phyloP scores from a whole-genome alignment of 2,329 filamentous ascomycete genomes.

The Diaporthe citriasiana region DNA sequence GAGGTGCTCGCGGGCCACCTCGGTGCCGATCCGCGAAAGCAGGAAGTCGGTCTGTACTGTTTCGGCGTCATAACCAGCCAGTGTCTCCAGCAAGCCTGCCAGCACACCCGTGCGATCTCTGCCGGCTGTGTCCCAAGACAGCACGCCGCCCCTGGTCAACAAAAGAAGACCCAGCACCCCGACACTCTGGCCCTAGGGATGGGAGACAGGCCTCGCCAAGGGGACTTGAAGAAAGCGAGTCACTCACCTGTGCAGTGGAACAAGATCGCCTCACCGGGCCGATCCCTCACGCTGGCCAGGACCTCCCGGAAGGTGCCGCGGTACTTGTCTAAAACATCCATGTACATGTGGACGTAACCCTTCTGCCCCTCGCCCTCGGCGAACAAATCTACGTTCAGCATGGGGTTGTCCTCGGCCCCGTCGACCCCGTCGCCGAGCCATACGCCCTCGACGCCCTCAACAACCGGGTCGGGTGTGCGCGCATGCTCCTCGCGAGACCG shows the following conservation, averaged over 20 bases:
- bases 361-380: conserved; percentile 59
- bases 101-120: conserved; percentile 69
- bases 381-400: conserved; percentile 58
- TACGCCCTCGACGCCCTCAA: conserved; percentile 61
- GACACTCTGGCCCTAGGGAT: neutral
- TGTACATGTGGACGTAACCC: conserved; percentile 62
- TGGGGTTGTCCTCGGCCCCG: conserved; percentile 52
- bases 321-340: conserved; percentile 61
- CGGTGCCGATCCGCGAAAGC: conserved; percentile 67
- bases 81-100: conserved; percentile 63
- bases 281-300: conserved; percentile 63
- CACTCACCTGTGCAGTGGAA: conserved; percentile 69
- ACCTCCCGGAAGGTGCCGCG: conserved; percentile 58
- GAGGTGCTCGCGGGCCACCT: conserved; percentile 64
- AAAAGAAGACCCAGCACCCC: neutral
- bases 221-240: neutral
- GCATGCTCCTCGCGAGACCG: conserved; percentile 61
- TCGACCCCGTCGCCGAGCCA: conserved; percentile 55
- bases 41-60: conserved; percentile 64
- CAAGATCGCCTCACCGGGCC: conserved; percentile 59
- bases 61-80: conserved; percentile 62
- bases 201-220: neutral
- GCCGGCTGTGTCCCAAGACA: conserved; percentile 56
- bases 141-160: neutral
- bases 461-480: conserved; percentile 57